phyloP scores from a whole-genome alignment of 1,284 basidiomycete genomes.

The Apiotrichum domesticum region DNA sequence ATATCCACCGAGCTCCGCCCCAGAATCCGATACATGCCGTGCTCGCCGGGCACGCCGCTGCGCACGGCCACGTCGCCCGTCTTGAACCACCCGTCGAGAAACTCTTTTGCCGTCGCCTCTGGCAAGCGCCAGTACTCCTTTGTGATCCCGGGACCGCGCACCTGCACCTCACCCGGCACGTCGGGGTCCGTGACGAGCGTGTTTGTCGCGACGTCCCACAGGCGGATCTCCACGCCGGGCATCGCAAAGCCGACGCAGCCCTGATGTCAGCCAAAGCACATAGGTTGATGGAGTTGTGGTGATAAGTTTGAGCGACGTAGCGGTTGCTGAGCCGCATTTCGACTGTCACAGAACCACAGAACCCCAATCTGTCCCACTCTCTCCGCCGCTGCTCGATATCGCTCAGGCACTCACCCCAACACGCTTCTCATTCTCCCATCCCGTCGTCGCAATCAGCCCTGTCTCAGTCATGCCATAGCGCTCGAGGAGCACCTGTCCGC shows the following conservation, averaged over 20 bases:
- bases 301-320: too few species aligned
- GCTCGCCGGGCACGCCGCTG: constrained; percentile 20
- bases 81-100: constrained; percentile 42
- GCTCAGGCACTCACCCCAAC: constrained; percentile 22
- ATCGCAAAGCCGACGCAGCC: constrained; percentile 40
- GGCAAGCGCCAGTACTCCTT: constrained; percentile 40
- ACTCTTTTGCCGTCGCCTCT: constrained; percentile 33
- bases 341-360: too few species aligned
- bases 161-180: constrained; percentile 36
- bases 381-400: neutral
- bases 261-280: constrained; percentile 3
- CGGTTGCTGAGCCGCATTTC: too few species aligned
- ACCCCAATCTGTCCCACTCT: too few species aligned
- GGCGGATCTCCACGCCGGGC: constrained; percentile 31
- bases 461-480: constrained; percentile 46
- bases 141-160: constrained; percentile 36
- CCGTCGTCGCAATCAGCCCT: constrained; percentile 39
- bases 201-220: constrained; percentile 27
- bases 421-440: constrained; percentile 33
- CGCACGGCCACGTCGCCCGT: constrained; percentile 42
- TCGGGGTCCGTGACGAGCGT: constrained; percentile 17
- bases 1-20: constrained; percentile 36
- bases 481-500: constrained; percentile 38
- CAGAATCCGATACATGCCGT: constrained; percentile 28
- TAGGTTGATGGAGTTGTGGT: too few species aligned